Conservation (phyloP, 495 filamentous ascomycete species). For the Penicillium angulare region DNA sequence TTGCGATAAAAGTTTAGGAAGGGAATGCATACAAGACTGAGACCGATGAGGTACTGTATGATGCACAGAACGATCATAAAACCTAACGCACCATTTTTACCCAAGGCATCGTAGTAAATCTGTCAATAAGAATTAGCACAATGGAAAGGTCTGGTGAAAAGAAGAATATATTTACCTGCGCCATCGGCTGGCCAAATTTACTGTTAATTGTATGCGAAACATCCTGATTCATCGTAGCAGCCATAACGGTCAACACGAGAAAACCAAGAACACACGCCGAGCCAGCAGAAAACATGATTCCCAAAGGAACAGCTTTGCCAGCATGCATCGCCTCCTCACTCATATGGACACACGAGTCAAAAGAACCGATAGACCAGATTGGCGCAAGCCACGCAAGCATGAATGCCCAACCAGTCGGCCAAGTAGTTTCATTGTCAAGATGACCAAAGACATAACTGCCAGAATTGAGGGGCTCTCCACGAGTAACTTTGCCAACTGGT, state of each 20-base stretch:
- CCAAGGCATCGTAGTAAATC: conserved; percentile 45
- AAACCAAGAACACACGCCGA: conserved; percentile 47
- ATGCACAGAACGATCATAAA: conserved; percentile 44
- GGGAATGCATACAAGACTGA: conserved; percentile 30
- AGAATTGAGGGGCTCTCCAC: conserved; percentile 32
- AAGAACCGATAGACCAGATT: conserved; percentile 64
- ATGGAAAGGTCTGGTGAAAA: neutral
- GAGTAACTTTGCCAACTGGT: conserved; percentile 52
- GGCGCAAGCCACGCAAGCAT: conserved; percentile 64
- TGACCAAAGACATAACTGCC: conserved; percentile 38
- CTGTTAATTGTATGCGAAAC: conserved; percentile 23
- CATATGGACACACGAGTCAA: conserved; percentile 58
- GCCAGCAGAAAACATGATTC: conserved; percentile 49
- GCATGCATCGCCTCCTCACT: conserved; percentile 64
- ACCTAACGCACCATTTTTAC: conserved; percentile 40
- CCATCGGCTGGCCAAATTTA: conserved; percentile 46
- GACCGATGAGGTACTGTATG: conserved; percentile 43
- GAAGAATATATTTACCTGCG: conserved; percentile 24
- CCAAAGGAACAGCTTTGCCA: conserved; percentile 57
- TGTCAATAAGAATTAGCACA: neutral
- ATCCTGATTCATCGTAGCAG: conserved; percentile 39
- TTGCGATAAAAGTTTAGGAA: too few relatives aligned
- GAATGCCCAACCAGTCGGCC: conserved; percentile 61
- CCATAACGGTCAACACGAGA: conserved; percentile 49
- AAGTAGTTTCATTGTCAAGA: conserved; percentile 55